Evolutionary conservation across 140 eudicot species (phyloP).

Genomic region (Ambrosia hybrid): DNA sequence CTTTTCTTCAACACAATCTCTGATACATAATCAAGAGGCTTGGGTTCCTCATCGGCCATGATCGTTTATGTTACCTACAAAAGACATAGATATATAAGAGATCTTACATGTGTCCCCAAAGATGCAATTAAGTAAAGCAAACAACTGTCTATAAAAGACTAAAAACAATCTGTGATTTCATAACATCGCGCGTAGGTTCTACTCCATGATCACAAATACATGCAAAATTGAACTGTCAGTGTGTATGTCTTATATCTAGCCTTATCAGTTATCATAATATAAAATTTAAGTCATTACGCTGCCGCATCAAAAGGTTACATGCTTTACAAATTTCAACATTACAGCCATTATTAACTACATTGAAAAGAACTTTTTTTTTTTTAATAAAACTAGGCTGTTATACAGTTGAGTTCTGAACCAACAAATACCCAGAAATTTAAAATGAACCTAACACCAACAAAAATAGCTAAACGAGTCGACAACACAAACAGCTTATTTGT

Average conservation of each 20-base stretch:
- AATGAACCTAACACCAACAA: not conserved
- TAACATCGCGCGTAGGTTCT: too few species aligned
- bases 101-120: not conserved
- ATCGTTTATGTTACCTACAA: constrained; percentile 16
- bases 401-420: not conserved
- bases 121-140: not conserved
- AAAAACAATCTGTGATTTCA: not conserved
- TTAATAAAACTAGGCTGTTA: too few species aligned
- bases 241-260: too few species aligned
- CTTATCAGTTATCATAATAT: too few species aligned
- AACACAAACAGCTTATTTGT: not conserved
- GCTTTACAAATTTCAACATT: not conserved
- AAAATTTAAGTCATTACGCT: too few species aligned
- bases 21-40: constrained; percentile 51
- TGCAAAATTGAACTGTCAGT: too few species aligned
- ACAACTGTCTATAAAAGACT: not conserved
- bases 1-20: constrained; percentile 85
- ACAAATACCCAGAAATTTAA: not conserved
- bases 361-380: not conserved
- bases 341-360: not conserved
- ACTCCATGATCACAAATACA: too few species aligned
- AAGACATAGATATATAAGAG: not conserved
- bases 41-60: constrained; percentile 55
- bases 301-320: too few species aligned
- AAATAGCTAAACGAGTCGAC: not conserved